These are phyloP conservation scores for Polysphondylium violaceum DNA, from an alignment of 78 protist species.

Conservation along the genomic window DNA sequence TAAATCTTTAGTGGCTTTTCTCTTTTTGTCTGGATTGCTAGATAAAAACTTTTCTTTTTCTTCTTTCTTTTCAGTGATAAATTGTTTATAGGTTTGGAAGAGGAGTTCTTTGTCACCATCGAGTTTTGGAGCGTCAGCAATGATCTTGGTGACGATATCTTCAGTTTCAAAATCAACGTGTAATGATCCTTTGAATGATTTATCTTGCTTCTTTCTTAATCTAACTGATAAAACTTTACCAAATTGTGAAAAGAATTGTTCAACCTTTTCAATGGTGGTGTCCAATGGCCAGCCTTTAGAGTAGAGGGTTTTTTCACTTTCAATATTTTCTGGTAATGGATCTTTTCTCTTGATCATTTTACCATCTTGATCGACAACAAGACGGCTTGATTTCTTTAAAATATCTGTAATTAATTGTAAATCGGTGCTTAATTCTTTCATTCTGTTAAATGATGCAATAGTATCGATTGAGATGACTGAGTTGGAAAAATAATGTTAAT, in stretches of 20 bases:
- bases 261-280: conserved; percentile 64
- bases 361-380: conserved; percentile 56
- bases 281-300: conserved; percentile 79
- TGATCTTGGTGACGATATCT: conserved; percentile 42
- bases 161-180: conserved; percentile 53
- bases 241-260: conserved; percentile 10
- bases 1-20: neutral
- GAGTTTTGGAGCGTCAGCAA: conserved; percentile 47
- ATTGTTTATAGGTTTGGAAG: conserved; percentile 23
- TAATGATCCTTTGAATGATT: conserved; percentile 61
- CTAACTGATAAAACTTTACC: conserved; percentile 51
- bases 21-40: neutral
- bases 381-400: conserved; percentile 31
- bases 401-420: conserved; percentile 53
- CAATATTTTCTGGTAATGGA: conserved; percentile 55
- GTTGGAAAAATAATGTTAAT: neutral
- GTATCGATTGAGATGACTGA: conserved; percentile 28
- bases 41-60: neutral
- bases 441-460: conserved; percentile 58
- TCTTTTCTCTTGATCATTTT: conserved; percentile 49
- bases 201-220: conserved; percentile 45
- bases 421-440: conserved; percentile 54
- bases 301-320: conserved; percentile 39
- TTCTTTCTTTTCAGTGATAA: neutral
- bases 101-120: conserved; percentile 11